Evolutionary conservation across 805 yeast genomes (phyloP).

Genomic region (Ogataea philodendri): DNA sequence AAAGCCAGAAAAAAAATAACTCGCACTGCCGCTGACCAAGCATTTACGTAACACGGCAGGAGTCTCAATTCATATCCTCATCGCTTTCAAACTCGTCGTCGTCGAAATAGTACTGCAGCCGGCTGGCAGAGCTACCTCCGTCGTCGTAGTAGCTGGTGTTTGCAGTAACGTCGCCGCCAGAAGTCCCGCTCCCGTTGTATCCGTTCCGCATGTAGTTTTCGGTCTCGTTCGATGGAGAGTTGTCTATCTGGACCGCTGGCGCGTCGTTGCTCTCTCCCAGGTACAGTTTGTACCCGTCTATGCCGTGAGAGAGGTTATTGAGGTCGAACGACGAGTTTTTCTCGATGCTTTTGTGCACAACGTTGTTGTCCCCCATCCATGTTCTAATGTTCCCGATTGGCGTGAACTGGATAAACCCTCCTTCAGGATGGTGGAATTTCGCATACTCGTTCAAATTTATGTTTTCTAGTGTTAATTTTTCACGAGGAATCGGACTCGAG

Average conservation of each 20-base stretch:
- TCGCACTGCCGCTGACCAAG: too few species aligned
- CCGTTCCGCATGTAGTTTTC: slow-evolving; percentile 37
- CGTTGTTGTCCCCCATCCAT: slow-evolving; percentile 41
- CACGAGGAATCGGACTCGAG: slow-evolving; percentile 8
- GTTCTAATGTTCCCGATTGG: slow-evolving; percentile 62
- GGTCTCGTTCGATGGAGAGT: slow-evolving; percentile 33
- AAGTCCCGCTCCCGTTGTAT: slow-evolving; percentile 20
- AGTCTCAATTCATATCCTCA: slow-evolving; percentile 17
- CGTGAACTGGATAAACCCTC: slow-evolving; percentile 59
- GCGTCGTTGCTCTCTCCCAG: slow-evolving; percentile 23
- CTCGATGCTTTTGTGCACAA: slow-evolving; percentile 47
- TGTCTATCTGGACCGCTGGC: slow-evolving; percentile 9
- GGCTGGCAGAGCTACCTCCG: slow-evolving; percentile 21
- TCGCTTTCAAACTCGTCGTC: slow-evolving; percentile 24
- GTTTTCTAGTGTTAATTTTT: slow-evolving; percentile 28
- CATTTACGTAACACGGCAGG: neutral
- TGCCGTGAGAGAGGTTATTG: slow-evolving; percentile 32
- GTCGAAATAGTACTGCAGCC: slow-evolving; percentile 18
- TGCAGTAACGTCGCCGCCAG: slow-evolving; percentile 4
- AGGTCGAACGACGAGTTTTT: slow-evolving; percentile 38
- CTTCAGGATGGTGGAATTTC: slow-evolving; percentile 57
- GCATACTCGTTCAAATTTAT: slow-evolving; percentile 48
- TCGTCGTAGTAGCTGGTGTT: slow-evolving; percentile 20
- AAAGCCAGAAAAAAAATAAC: too few species aligned
- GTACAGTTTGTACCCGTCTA: slow-evolving; percentile 37